These are phyloP conservation scores for Colletotrichum destructivum DNA, from an alignment of 2,329 filamentous ascomycete genomes.

Conservation along the genomic window DNA sequence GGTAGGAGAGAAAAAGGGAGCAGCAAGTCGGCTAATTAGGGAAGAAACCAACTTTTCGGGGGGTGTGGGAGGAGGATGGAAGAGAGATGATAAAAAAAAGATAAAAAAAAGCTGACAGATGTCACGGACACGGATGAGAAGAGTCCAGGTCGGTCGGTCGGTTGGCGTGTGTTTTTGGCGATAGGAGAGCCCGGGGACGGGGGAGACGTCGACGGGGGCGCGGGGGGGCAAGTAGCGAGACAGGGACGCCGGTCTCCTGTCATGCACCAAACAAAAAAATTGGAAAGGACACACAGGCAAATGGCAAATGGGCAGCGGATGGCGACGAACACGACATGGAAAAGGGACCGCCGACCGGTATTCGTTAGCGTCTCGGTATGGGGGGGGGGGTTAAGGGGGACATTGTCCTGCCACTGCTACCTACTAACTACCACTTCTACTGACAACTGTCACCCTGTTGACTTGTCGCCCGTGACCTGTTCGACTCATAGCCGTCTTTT, in stretches of 20 bases:
- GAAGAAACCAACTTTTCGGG: conserved; percentile 36
- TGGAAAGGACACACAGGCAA: not conserved
- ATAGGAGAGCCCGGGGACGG: conserved; percentile 15
- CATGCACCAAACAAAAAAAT: conserved; percentile 3
- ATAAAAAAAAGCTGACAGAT: conserved; percentile 41
- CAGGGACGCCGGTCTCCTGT: conserved; percentile 28
- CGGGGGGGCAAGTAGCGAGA: conserved; percentile 2
- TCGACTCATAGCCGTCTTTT: not conserved
- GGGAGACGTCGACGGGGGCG: not conserved
- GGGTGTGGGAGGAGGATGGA: conserved; percentile 20
- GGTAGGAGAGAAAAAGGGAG: conserved; percentile 20
- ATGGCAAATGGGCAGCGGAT: not conserved
- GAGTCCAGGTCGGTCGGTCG: conserved; percentile 18
- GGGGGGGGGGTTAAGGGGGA: not conserved
- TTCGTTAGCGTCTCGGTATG: not conserved
- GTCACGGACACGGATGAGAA: conserved; percentile 30
- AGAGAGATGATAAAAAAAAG: conserved; percentile 36
- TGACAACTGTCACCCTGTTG: not conserved
- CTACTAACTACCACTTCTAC: not conserved
- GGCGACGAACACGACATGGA: not conserved
- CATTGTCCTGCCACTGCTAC: not conserved
- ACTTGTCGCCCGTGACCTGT: too few species aligned
- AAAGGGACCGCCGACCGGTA: not conserved
- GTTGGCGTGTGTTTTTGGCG: not conserved
- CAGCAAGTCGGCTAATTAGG: conserved; percentile 11